Percentiles rank a stretch among this genome's conserved stretches.
phyloP scores from a whole-genome alignment of 495 filamentous ascomycete species.

The Choiromyces venosus region DNA sequence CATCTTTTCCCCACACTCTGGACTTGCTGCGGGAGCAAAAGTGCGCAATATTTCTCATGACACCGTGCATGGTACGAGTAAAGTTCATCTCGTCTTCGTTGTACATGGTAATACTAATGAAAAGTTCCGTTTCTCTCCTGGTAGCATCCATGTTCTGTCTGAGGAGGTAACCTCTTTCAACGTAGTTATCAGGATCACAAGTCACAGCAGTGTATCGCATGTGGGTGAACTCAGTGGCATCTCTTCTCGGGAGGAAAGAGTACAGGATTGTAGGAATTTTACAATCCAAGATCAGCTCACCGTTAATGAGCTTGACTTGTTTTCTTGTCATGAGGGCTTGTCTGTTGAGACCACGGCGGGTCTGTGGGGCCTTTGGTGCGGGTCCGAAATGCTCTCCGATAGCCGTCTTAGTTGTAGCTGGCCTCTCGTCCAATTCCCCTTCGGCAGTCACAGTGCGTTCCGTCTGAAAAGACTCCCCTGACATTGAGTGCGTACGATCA shows the following conservation, averaged over 20 bases:
- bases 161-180: constrained; percentile 78
- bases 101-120: constrained; percentile 99
- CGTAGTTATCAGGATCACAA: constrained; percentile 94
- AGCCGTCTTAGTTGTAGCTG: constrained; percentile 40
- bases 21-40: constrained; percentile 90
- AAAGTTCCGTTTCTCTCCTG: constrained; percentile 87
- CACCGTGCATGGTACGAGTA: constrained; percentile 95
- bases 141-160: constrained; percentile 90
- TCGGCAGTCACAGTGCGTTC: constrained; percentile 43
- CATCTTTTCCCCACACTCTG: constrained; percentile 91
- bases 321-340: constrained; percentile 85
- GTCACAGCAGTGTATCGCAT: constrained; percentile 99
- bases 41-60: constrained; percentile 96
- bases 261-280: constrained; percentile 98
- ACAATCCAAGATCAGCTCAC: constrained; percentile 95
- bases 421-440: constrained; percentile 48
- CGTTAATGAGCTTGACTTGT: constrained; percentile 92
- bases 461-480: constrained; percentile 16
- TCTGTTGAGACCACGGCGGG: constrained; percentile 73
- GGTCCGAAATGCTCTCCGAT: constrained; percentile 71
- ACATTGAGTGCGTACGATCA: constrained; percentile 42
- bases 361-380: constrained; percentile 77
- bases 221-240: constrained; percentile 95
- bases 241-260: constrained; percentile 83
- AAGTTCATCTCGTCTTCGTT: constrained; percentile 97